Base-by-base conservation (phyloP, 257 asterid species). In the Oldenlandia corymbosa region DNA sequence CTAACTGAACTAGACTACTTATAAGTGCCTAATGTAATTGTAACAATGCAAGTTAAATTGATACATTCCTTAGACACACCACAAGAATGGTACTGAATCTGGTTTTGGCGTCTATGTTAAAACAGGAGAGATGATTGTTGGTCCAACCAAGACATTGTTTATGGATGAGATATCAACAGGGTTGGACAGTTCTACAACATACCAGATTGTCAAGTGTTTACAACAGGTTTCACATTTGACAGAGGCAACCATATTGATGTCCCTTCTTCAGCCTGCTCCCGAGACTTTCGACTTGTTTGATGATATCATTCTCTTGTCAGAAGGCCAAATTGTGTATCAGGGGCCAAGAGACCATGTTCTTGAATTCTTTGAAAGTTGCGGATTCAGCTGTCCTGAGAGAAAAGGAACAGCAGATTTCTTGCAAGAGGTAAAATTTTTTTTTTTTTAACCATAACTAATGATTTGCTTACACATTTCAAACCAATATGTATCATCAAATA, bases 91-190 rank as follows among this genome's bases (percentile, higher is more conserved):
- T n/a, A n/a, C n/a, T n/a, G n/a, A n/a, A n/a, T n/a, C n/a, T n/a
- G n/a, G n/a, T n/a, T n/a, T n/a, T n/a, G n/a, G n/a, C n/a, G n/a
- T n/a, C n/a, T n/a, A n/a, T n/a, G n/a, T n/a, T 60, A 27, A 48
- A 46, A 80, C 64, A 89, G 99, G 99, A 70, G 99, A 93, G 80
- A 85, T 90, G 93, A 67, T 93, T 81, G 99, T 86, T 24, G 99
- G 97, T 27, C 96, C 99, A 0, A 95, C 97, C 20, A 93, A 89
- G 69, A 95, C 87, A 45, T 87, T 82, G 83, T 93, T 68, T 86
- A 93, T 93, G 99, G 99, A 93, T 41, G 99, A 93, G 68, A 93
- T 93, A 75, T 93, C 99, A 30, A 93, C 97, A 1, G 99, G 99
- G 20, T 96, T 93, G n/a, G 97, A 93, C 68, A 93, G 96, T 32